Base-by-base conservation (phyloP, 805 yeast genomes). In the Starmerella floris region DNA sequence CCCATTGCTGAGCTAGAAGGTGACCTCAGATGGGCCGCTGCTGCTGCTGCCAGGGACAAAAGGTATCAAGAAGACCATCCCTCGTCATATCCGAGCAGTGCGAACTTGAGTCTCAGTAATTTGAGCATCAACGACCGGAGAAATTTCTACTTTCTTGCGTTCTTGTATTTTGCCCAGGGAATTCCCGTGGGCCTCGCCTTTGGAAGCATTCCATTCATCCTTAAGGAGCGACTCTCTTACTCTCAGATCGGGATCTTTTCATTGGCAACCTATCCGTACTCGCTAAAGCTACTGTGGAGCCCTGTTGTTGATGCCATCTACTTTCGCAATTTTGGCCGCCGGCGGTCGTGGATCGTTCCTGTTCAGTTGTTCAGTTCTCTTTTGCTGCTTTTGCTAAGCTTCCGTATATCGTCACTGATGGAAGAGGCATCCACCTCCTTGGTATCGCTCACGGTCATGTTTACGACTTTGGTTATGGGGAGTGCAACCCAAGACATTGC, bases 401-500 rank as follows among this genome's bases (percentile, higher is more conserved):
- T 61, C 4, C 57, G 61, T 5, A 73, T 75, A 56, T 79, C 73
- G 49, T 52, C 51, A 5, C 62, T 71, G 52, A 65, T 78, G 56
- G 70, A 56, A 3, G 42, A 69, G 20, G 76, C 85, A 0, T 52
- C 57, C 21, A 47, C 60, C 23, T 66, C 77, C 50, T 63, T 84
- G 45, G 55, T 63, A 13, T 57, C 62, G 2, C 72, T 91, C 47
- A 83, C 97, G 0, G 52, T 66, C 39, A 69, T 75, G 43, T 91
- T 91, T 62, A 82, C 87, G 54, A 50, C 75, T 20, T 65, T 91
- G 45, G 91, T 91, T 26, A 73, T 88, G 44, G 68, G 87, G 46
- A 87, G 96, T 64, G 96, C 97, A 1, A 88, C 98, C 0, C 98
- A 91, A 61, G 98, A 91, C 59, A 91, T 91, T 43, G 97, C 98